Evolutionary conservation across 2,329 filamentous ascomycete genomes (phyloP).

Genomic region (Rugonectria rugulosa): DNA sequence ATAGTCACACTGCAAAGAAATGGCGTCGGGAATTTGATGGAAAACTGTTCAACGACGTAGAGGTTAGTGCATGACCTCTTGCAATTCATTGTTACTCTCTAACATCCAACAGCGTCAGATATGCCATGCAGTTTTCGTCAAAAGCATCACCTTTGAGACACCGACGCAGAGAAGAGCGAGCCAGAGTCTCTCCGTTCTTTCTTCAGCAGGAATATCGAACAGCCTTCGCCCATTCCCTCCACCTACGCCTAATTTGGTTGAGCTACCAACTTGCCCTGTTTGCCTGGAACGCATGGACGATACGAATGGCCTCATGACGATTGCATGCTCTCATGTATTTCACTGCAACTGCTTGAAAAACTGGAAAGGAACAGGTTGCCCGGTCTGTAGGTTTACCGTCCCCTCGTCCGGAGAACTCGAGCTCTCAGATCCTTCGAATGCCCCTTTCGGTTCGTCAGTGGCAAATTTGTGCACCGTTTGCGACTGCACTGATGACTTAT

Average conservation of each 20-base stretch:
- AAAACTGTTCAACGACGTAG: constrained; percentile 89
- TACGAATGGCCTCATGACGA: constrained; percentile 92
- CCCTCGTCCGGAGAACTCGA: constrained; percentile 49
- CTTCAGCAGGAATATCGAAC: constrained; percentile 50
- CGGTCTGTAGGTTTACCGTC: constrained; percentile 89
- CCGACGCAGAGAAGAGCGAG: constrained; percentile 57
- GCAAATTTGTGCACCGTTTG: constrained; percentile 84
- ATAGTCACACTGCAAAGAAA: constrained; percentile 73
- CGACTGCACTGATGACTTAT: constrained; percentile 81
- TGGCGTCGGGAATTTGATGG: constrained; percentile 93
- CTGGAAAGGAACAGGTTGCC: constrained; percentile 93
- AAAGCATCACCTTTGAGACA: constrained; percentile 84
- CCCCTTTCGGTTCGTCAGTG: constrained; percentile 64
- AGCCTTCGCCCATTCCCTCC: constrained; percentile 68
- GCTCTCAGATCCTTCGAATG: constrained; percentile 57
- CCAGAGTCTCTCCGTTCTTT: constrained; percentile 67
- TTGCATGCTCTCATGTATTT: constrained; percentile 96
- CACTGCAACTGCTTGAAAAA: constrained; percentile 96
- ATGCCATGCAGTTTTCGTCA: constrained; percentile 94
- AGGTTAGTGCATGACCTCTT: constrained; percentile 69
- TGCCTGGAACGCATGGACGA: constrained; percentile 99
- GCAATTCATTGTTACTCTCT: neutral
- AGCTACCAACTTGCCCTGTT: constrained; percentile 94
- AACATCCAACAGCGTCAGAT: constrained; percentile 73
- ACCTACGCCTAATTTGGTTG: constrained; percentile 82